Evolutionary conservation across 441 rosid genomes (phyloP), one percentile per base, ranked within the genome.

Genomic region (Adansonia madagascariensis): DNA sequence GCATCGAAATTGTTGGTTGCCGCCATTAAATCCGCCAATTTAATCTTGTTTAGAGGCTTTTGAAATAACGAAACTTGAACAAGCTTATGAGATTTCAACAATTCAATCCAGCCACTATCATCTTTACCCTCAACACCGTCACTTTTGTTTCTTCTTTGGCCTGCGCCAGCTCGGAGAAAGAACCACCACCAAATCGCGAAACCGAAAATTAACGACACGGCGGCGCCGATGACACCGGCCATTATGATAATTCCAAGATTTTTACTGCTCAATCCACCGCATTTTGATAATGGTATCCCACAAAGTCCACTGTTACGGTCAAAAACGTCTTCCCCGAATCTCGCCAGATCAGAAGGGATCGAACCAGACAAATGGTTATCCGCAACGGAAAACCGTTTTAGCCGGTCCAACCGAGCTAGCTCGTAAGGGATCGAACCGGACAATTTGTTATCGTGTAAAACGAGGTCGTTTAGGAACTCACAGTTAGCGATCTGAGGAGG

Each of bases 21-120:
- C 0, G 52, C 85, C 55, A 91, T 62, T 35, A 91, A 39, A 86
- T 91, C 91, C 18, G 79, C 86, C 76, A 91, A 66, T 31, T 84
- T 89, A 65, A 91, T 75, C 88, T 88, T 91, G 18, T 87, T 87
- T 1, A 91, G 83, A 1, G 95, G 92, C 79, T 88, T 91, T 75
- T 91, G 91, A 80, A 91, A 91, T 82, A 91, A 41, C 1, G 92
- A 85, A 1, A 91, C 93, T 80, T 88, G 95, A 76, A 86, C 89
- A 70, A 89, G 91, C 80, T 85, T 87, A 46, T 85, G 86, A n/a
- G 92, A 86, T 73, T 85, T 85, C 81, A 91, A 71, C 75, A 87
- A 61, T 64, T 83, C 88, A 60, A 91, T 56, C 95, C 95, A 91
- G 47, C 84, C 86, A 55, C 86, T 76, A 59, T 86, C 92, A 18